Evolutionary conservation across 208 protist species (phyloP), one percentile per base, ranked within the genome.

Genomic region (Trypanosoma boissoni): DNA sequence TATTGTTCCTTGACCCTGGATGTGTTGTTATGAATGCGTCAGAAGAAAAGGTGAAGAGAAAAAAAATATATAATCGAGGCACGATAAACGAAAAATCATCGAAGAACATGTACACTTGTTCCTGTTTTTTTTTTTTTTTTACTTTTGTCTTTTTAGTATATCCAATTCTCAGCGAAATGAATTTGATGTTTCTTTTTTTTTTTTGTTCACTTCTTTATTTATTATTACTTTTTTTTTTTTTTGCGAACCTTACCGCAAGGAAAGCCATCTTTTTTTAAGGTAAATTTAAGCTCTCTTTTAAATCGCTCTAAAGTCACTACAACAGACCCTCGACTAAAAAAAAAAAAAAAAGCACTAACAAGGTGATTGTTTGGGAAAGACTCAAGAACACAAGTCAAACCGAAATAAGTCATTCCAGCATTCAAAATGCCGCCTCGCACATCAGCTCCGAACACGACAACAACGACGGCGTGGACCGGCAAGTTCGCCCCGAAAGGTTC

Each of bases 61-160:
- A n/a, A n/a, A n/a, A n/a, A n/a, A n/a, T n/a, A n/a, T n/a, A n/a
- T n/a, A n/a, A n/a, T n/a, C n/a, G n/a, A n/a, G n/a, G n/a, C n/a
- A n/a, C n/a, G n/a, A n/a, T n/a, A n/a, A n/a, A n/a, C n/a, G n/a
- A n/a, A n/a, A n/a, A n/a, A n/a, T n/a, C n/a, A n/a, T n/a, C n/a
- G n/a, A n/a, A n/a, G 18, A 16, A 21, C 32, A 36, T 18, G 27
- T 20, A 41, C 37, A 24, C 16, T 56, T 3, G 37, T 28, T 64
- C 26, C 12, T 14, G 0, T 68, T 39, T 44, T 64, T 70, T 42
- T 57, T 70, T 63, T 64, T 64, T 64, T 32, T 64, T 59, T 72
- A 6, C 42, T 41, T 64, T 37, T 27, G n/a, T 58, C 12, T 45
- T 27, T 52, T 36, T 37, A 10, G n/a, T n/a, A n/a, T n/a, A n/a